phyloP scores from a whole-genome alignment of 2,329 filamentous ascomycete species.

The Furcasterigmium sp. region DNA sequence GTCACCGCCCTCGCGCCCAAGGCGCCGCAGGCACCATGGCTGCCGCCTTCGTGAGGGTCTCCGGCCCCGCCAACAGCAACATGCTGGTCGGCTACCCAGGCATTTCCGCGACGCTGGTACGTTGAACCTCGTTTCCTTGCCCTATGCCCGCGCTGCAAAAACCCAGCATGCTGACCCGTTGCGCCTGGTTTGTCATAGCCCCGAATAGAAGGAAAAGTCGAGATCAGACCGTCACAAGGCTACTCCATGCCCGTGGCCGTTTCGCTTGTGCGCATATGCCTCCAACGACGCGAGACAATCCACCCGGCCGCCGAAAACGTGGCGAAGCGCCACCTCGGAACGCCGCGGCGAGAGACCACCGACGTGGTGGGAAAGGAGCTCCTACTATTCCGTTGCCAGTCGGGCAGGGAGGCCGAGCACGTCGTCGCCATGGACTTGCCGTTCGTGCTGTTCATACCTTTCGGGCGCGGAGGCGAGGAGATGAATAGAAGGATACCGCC shows the following conservation, averaged over 20 bases:
- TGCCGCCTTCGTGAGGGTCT: slow-evolving; percentile 87
- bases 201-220: slow-evolving; percentile 95
- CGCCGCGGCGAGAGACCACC: slow-evolving; percentile 82
- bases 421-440: slow-evolving; percentile 95
- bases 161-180: not conserved
- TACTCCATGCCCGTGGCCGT: slow-evolving; percentile 85
- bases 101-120: slow-evolving; percentile 92
- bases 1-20: slow-evolving; percentile 1
- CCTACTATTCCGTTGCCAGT: slow-evolving; percentile 79
- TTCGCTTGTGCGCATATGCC: slow-evolving; percentile 88
- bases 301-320: slow-evolving; percentile 93
- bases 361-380: slow-evolving; percentile 96
- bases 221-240: slow-evolving; percentile 82
- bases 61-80: slow-evolving; percentile 92
- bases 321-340: slow-evolving; percentile 84
- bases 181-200: slow-evolving; percentile 55
- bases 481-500: slow-evolving; percentile 85
- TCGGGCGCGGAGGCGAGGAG: slow-evolving; percentile 85
- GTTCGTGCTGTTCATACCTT: slow-evolving; percentile 96
- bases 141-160: not conserved
- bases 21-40: slow-evolving; percentile 30
- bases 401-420: slow-evolving; percentile 79
- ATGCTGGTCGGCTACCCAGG: slow-evolving; percentile 96
- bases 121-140: slow-evolving; percentile 27
- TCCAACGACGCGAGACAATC: slow-evolving; percentile 92